Evolutionary conservation across 768 basidiomycete genomes (phyloP).

Genomic region (Boletales sp.): DNA sequence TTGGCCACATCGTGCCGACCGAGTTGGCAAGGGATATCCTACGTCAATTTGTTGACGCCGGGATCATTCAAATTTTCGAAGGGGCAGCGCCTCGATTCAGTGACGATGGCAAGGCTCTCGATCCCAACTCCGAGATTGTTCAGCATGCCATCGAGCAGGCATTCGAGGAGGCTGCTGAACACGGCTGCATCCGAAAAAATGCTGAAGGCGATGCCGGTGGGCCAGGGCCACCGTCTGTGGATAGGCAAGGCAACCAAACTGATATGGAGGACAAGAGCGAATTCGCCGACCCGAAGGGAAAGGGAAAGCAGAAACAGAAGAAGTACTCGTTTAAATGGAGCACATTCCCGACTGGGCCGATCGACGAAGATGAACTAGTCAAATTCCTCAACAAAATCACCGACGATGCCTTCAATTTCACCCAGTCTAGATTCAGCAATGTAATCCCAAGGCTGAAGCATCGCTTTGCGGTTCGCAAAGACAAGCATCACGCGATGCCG

Average conservation of each 20-base stretch:
- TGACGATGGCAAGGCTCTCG: background rate
- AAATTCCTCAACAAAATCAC: background rate
- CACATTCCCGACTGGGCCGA: background rate
- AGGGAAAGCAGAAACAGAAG: background rate
- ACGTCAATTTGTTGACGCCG: background rate
- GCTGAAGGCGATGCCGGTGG: background rate
- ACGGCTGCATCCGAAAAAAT: background rate
- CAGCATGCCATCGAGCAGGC: background rate
- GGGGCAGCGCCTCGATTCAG: background rate
- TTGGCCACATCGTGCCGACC: slow-evolving; percentile 4
- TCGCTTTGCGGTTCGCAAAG: slow-evolving; percentile 2
- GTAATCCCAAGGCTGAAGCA: background rate
- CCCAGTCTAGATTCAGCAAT: background rate
- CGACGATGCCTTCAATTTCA: background rate
- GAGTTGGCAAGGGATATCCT: slow-evolving; percentile 3
- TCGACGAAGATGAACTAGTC: slow-evolving; percentile 3
- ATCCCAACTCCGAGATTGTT: background rate
- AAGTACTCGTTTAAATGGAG: slow-evolving; percentile 1
- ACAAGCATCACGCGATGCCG: slow-evolving; percentile 8
- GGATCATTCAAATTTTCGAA: background rate
- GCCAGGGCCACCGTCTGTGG: background rate
- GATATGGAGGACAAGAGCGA: background rate
- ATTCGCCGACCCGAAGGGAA: background rate
- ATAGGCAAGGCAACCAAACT: background rate
- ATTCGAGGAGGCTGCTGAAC: background rate